These are phyloP conservation scores for Sporothrix dimorphospora DNA, from an alignment of 2,329 filamentous ascomycete genomes.

Conservation along the genomic window DNA sequence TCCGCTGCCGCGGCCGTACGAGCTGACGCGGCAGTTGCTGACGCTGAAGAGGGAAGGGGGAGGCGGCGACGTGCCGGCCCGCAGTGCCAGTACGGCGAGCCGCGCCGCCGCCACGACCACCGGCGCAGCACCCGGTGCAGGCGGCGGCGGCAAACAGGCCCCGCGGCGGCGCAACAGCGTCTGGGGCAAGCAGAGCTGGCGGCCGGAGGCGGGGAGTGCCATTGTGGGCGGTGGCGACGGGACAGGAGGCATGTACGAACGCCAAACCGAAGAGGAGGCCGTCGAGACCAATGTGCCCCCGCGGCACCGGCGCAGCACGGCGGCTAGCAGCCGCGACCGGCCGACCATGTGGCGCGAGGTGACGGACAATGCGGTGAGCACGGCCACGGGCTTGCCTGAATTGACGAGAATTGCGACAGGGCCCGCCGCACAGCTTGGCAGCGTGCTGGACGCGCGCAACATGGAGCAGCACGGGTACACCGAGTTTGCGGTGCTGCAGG, in stretches of 20 bases:
- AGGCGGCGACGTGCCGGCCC: neutral
- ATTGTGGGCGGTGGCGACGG: neutral
- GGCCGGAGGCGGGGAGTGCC: neutral
- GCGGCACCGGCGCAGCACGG: conserved; percentile 3
- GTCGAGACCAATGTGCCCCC: neutral
- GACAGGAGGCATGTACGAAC: conserved; percentile 15
- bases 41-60: conserved; percentile 48
- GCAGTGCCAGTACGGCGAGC: neutral
- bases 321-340: neutral
- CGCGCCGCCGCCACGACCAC: neutral
- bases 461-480: conserved; percentile 73
- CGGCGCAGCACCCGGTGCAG: neutral
- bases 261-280: conserved; percentile 1
- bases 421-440: conserved; percentile 17
- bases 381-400: conserved; percentile 25
- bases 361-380: conserved; percentile 19
- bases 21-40: conserved; percentile 62
- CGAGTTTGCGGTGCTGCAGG: conserved; percentile 74
- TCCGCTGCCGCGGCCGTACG: conserved; percentile 63
- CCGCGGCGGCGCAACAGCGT: conserved; percentile 27
- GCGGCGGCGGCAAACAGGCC: neutral
- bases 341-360: conserved; percentile 28
- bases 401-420: conserved; percentile 27
- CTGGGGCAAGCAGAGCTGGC: conserved; percentile 24
- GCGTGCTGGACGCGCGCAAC: conserved; percentile 65